phyloP scores from a whole-genome alignment of 805 yeast species.

The Dipodascus albidus region DNA sequence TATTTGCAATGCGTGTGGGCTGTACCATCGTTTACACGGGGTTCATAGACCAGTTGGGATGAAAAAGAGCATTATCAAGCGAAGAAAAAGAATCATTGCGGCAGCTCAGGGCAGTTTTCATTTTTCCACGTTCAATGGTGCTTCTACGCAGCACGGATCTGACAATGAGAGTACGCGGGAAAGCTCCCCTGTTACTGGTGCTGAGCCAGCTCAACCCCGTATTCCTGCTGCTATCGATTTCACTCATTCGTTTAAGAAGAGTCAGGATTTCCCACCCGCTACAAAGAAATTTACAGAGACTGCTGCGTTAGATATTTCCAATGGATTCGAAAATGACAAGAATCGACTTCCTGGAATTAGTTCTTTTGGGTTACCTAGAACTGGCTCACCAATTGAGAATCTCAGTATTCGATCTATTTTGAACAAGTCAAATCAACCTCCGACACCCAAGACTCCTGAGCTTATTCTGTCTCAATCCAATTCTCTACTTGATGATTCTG shows the following conservation, averaged over 20 bases:
- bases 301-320: no score
- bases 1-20: slow-evolving; percentile 78
- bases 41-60: slow-evolving; percentile 64
- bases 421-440: slow-evolving; percentile 7
- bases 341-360: slow-evolving; percentile 3
- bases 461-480: not conserved
- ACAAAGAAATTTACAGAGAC: not conserved
- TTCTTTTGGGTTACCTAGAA: slow-evolving; percentile 1
- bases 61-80: slow-evolving; percentile 62
- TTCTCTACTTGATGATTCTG: not conserved
- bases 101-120: slow-evolving; percentile 3
- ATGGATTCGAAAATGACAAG: not conserved
- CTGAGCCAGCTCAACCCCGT: not conserved
- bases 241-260: slow-evolving; percentile 26
- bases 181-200: not conserved
- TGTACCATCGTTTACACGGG: slow-evolving; percentile 67
- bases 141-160: not conserved
- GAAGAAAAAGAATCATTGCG: slow-evolving; percentile 46
- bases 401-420: slow-evolving; percentile 13
- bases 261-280: not conserved
- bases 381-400: slow-evolving; percentile 4
- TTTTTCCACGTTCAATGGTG: not conserved
- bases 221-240: slow-evolving; percentile 31
- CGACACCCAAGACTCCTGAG: not conserved
- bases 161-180: slow-evolving; percentile 2